Base-by-base conservation (phyloP, 129 eudicot genomes). In the Glebionis coronaria region DNA sequence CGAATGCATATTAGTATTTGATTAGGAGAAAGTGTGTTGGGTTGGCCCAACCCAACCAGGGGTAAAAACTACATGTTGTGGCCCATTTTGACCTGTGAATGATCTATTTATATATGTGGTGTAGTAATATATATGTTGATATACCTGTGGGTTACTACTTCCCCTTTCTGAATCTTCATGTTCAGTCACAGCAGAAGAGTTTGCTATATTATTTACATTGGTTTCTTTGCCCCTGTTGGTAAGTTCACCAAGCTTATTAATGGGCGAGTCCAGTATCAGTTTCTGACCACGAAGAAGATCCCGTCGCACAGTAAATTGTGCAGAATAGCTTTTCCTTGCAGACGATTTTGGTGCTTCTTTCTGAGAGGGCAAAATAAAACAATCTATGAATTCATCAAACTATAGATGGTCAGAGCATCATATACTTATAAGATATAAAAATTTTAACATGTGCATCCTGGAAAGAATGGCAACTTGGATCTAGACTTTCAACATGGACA, bases 231-330 rank as follows among this genome's bases (percentile, higher is more conserved):
- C 50, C 9, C 59, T 35, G 49, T 63, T 69, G 42, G 28, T 74
- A 45, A 74, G 42, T 67, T 67, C 73, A 51, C 72, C 44, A 60
- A 35, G 21, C 27, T 70, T 70, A 45, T 16, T 56, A 12, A 74
- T 31, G 19, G 82, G 82, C 2, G 76, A 68, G 65, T 59, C 67
- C 47, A 72, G 65, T 44, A 56, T 66, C n/a, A 23, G 27, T 40
- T 76, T 76, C 63, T 73, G 78, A 51, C 80, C 86, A 66, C 65
- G 69, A 63, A 68, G 70, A 81, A 63, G 86, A 50, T 84, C 82
- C 71, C 44, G 68, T 31, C 73, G 56, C 20, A 84, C 77, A 68
- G 70, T 71, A 73, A 81, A 78, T 63, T 66, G 78, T 54, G 78
- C 65, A 8, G 79, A 70, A 63, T 75, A 73, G 73, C 82, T 78